These are phyloP conservation scores for Mrakia gelida DNA, from an alignment of 768 basidiomycete genomes.

Conservation along the genomic window DNA sequence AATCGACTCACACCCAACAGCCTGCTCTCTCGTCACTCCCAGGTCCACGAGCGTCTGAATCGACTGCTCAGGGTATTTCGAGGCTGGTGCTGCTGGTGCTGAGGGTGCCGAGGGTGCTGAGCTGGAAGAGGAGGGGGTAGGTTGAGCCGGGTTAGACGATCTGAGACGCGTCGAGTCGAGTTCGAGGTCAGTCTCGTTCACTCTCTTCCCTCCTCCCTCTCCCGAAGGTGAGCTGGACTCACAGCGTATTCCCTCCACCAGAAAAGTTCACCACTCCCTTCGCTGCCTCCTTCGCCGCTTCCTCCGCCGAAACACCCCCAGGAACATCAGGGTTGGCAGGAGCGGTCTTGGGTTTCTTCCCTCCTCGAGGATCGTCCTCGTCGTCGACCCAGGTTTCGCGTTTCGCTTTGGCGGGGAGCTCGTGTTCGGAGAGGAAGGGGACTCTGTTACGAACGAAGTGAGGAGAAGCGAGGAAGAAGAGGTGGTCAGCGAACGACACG, in stretches of 20 bases:
- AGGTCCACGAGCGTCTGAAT: constrained; percentile 19
- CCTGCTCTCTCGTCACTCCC: constrained; percentile 17
- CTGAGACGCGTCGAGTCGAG: not conserved
- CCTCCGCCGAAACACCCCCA: constrained; percentile 36
- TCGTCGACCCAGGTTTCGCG: constrained; percentile 27
- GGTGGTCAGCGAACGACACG: not conserved
- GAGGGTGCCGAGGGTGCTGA: not conserved
- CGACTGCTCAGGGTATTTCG: not conserved
- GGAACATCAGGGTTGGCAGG: constrained; percentile 36
- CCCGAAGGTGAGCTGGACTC: not conserved
- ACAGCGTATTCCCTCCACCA: constrained; percentile 61
- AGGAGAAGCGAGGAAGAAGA: not conserved
- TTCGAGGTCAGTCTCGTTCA: not conserved
- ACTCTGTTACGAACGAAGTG: constrained; percentile 47
- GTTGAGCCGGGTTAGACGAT: not conserved
- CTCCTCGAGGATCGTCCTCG: constrained; percentile 6
- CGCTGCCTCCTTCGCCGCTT: constrained; percentile 22
- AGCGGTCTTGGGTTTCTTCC: constrained; percentile 34
- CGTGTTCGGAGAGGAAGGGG: constrained; percentile 84
- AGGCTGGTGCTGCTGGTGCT: not conserved
- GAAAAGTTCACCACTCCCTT: constrained; percentile 52
- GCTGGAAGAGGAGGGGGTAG: not conserved
- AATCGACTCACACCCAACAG: not conserved
- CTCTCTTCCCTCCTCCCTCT: too few species aligned
- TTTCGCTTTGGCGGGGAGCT: constrained; percentile 75